phyloP scores from a whole-genome alignment of 2,329 filamentous ascomycete genomes.

The Colletotrichum simmondsii region DNA sequence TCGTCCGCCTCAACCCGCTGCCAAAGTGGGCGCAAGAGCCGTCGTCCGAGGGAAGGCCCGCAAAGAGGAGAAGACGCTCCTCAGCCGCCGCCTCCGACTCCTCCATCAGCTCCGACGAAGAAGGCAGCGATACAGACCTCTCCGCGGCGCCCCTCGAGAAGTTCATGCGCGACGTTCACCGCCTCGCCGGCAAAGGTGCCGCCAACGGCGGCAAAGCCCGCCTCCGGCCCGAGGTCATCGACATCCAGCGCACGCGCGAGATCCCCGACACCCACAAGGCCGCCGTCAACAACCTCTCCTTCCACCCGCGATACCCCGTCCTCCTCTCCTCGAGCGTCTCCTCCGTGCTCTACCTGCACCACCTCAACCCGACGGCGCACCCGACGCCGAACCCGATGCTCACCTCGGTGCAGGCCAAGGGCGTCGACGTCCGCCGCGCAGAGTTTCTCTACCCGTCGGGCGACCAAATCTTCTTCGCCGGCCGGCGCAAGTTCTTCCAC shows the following conservation, averaged over 20 bases:
- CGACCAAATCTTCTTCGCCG: conserved; percentile 87
- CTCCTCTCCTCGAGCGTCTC: conserved; percentile 90
- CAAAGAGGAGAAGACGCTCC: conserved; percentile 62
- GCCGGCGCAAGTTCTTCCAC: conserved; percentile 91
- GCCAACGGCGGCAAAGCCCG: conserved; percentile 63
- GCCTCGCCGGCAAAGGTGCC: conserved; percentile 67
- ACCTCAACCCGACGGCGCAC: conserved; percentile 80
- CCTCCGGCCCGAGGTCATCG: conserved; percentile 86
- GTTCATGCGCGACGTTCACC: conserved; percentile 80
- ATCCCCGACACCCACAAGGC: conserved; percentile 83
- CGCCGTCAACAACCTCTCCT: conserved; percentile 83
- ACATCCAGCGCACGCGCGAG: conserved; percentile 90
- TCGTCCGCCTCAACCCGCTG: conserved; percentile 67
- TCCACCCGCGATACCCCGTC: conserved; percentile 90
- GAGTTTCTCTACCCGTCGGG: conserved; percentile 80
- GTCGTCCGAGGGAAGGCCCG: conserved; percentile 55
- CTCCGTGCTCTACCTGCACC: conserved; percentile 88
- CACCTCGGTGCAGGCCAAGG: conserved; percentile 87
- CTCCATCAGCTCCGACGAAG: conserved; percentile 49
- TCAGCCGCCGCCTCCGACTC: conserved; percentile 56
- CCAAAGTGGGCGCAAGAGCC: conserved; percentile 68
- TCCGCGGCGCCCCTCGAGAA: conserved; percentile 81
- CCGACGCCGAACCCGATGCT: conserved; percentile 88
- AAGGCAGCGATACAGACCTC: conserved; percentile 69
- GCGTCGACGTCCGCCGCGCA: conserved; percentile 85